Base-by-base conservation (phyloP, 1,284 basidiomycete genomes). In the Boletus holoroseus region DNA sequence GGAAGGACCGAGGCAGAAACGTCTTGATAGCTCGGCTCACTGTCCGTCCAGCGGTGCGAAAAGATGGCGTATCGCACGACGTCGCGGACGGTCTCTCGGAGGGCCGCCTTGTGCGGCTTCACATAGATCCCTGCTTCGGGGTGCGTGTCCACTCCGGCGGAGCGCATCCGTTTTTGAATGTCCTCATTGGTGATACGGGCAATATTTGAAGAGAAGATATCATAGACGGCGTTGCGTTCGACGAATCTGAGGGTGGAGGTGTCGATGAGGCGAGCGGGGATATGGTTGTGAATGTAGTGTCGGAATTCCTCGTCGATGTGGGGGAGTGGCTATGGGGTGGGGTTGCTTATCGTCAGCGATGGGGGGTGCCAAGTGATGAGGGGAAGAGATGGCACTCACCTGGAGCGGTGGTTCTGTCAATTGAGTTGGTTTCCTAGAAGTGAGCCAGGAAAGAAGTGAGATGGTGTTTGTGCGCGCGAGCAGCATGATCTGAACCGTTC, bases 211-310 rank as follows among this genome's bases (percentile, higher is more conserved):
- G 15, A 43, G 40, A 66, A 66, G 35, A 55, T 5, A 12, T 57
- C 35, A n/a, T 45, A 59, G 27, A 64, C 35, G 16, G 52, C 50
- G 7, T 43, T 11, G 15, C 60, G 55, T 11, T 63, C 52, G 39
- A 68, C 57, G 12, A 64, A 55, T 15, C 39, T 55, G 51, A 64
- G 28, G 1, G 22, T 62, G 20, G 44, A 24, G 1, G 61, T 65
- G 40, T 64, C 62, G 12, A 64, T 67, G 11, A 64, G 51, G 8
- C 62, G 64, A 11, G 53, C 40, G 20, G 62, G 62, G 20, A 68
- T 58, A 16, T 63, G 51, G 16, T 65, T 66, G n/a, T 13, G 39
- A 42, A 63, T 58, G 46, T 65, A 60, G 2, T 50, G 6, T 15
- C 7, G 49, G 27, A 64, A 62, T 37, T 44, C 57, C 0, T 54